Evolutionary conservation across 257 asterid genomes (phyloP).

Genomic region (Mitragyna speciosa): DNA sequence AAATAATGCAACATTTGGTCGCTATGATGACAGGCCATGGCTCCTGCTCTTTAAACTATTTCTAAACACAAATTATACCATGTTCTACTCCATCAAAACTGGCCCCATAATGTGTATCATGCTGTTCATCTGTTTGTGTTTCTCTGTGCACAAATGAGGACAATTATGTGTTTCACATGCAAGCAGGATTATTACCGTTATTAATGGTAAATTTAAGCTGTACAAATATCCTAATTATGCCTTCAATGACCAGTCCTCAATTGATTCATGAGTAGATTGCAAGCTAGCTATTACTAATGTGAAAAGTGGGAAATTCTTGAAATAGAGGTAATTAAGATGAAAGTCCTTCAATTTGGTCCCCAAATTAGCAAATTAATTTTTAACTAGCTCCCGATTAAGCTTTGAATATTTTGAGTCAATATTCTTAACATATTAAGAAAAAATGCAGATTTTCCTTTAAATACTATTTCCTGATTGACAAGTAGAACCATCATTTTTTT

Average conservation of each 20-base stretch:
- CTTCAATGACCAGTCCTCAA: constrained; percentile 20
- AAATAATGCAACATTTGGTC: constrained; percentile 31
- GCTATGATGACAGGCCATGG: constrained; percentile 19
- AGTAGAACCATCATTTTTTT: neutral
- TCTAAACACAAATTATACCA: constrained; percentile 7
- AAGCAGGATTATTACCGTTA: constrained; percentile 16
- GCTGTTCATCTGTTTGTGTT: constrained; percentile 40
- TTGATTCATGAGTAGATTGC: constrained; percentile 37
- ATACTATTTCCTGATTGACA: neutral
- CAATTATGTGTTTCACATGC: constrained; percentile 38
- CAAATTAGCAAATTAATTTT: neutral
- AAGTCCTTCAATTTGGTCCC: neutral
- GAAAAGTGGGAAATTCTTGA: neutral
- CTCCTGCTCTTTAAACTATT: neutral
- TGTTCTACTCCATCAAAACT: constrained; percentile 22
- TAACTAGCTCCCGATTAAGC: neutral
- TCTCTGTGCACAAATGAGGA: constrained; percentile 13
- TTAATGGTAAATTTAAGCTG: neutral
- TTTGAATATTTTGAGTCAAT: too few species aligned
- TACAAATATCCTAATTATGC: constrained; percentile 16
- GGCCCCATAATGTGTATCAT: constrained; percentile 29
- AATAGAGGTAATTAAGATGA: neutral
- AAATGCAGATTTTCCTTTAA: neutral
- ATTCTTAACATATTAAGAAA: neutral
- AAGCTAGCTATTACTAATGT: constrained; percentile 25